Evolutionary conservation across 176 grass and related monocot species (phyloP).

Genomic region (Oryza longistaminata): DNA sequence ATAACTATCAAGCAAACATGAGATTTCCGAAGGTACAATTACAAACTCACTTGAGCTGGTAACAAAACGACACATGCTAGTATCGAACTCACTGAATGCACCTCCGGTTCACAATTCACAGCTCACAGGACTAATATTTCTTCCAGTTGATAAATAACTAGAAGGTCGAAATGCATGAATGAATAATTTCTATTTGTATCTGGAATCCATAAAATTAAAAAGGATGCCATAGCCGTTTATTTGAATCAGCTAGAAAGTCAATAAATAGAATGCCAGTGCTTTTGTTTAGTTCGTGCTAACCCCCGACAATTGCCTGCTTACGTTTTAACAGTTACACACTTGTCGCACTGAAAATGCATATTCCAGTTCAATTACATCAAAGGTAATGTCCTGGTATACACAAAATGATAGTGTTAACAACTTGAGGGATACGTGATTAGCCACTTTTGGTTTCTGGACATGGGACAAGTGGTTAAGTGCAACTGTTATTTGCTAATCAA

Average conservation of each 20-base stretch:
- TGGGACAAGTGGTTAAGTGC: neutral
- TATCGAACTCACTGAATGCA: neutral
- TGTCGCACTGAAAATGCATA: neutral
- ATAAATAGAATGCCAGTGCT: too few species aligned
- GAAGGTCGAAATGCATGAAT: neutral
- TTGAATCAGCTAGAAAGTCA: neutral
- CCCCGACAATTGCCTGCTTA: neutral
- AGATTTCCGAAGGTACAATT: neutral
- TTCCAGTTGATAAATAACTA: neutral
- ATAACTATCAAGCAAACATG: neutral
- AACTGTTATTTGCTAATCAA: neutral
- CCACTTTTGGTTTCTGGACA: neutral
- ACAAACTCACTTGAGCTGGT: neutral
- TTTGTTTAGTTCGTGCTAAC: conserved; percentile 2
- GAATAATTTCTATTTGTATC: neutral
- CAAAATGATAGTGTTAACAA: neutral
- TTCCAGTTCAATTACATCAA: neutral
- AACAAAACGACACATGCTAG: neutral
- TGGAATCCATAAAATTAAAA: conserved; percentile 16
- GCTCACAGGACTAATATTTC: neutral
- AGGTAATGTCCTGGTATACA: neutral
- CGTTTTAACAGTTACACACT: neutral
- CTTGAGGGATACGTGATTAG: neutral
- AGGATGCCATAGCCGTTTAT: neutral
- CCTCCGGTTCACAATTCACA: neutral